Percentiles rank a stretch among this genome's conserved stretches.
Conservation (phyloP, 2,329 filamentous ascomycete genomes). For the Didymella segeticola region DNA sequence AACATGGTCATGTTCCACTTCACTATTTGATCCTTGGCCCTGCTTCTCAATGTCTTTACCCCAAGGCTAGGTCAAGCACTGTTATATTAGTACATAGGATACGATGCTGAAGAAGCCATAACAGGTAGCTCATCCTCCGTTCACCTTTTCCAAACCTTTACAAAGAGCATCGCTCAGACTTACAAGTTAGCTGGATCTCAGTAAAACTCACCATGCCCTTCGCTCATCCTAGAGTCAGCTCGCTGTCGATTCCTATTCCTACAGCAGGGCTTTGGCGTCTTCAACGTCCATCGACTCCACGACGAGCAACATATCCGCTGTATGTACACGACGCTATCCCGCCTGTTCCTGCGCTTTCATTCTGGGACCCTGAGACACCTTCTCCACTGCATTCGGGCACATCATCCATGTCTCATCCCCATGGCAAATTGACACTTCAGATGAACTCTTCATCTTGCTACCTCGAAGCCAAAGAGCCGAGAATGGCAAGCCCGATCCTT, state of each 20-base stretch:
- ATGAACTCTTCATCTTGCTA: not conserved
- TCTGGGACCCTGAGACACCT: conserved; percentile 26
- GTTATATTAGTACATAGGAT: not conserved
- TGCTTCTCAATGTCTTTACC: not conserved
- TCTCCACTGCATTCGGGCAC: not conserved
- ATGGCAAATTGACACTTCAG: not conserved
- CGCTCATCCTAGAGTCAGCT: conserved; percentile 17
- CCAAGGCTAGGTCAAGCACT: not conserved
- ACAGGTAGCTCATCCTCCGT: no score
- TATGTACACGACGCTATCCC: not conserved
- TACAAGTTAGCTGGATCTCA: no score
- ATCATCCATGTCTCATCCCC: not conserved
- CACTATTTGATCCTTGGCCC: no score
- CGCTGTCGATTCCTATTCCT: conserved; percentile 23
- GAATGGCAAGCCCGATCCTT: not conserved
- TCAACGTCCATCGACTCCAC: conserved; percentile 21
- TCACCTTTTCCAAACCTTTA: not conserved
- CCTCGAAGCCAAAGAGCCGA: not conserved
- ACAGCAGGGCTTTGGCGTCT: conserved; percentile 13
- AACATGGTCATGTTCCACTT: not conserved
- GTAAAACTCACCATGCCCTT: conserved; percentile 12
- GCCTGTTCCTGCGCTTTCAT: conserved; percentile 24
- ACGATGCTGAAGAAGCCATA: not conserved
- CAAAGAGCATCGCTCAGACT: not conserved
- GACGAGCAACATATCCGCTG: conserved; percentile 20